These are phyloP conservation scores for Mycena polygramma DNA, from an alignment of 768 basidiomycete species.

Conservation along the genomic window DNA sequence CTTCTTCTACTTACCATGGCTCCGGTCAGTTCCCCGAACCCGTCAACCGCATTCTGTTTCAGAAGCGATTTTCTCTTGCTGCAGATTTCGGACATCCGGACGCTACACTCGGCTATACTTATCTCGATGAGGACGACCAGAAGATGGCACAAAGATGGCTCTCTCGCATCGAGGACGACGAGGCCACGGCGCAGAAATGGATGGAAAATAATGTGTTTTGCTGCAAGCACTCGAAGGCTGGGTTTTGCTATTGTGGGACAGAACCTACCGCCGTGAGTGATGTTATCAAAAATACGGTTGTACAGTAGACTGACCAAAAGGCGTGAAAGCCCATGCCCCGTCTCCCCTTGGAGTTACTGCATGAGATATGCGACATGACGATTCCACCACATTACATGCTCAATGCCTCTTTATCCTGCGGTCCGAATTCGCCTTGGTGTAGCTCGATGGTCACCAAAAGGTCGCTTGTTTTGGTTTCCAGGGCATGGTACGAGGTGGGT, in stretches of 20 bases:
- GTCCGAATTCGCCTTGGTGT: slow-evolving; percentile 3
- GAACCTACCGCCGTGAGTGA: background rate
- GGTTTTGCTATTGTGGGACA: background rate
- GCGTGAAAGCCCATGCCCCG: no score
- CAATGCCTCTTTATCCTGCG: background rate
- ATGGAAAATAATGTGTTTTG: background rate
- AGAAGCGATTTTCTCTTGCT: background rate
- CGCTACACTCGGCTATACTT: no score
- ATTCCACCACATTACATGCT: background rate
- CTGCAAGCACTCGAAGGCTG: background rate
- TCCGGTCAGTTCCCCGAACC: background rate
- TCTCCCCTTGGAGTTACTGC: background rate
- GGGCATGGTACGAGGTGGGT: background rate
- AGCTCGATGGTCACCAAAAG: background rate
- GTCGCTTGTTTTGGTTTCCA: background rate
- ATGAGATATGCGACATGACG: background rate
- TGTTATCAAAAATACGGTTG: no score
- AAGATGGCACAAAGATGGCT: no score
- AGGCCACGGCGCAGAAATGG: background rate
- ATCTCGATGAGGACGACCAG: no score
- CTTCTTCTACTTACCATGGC: no score
- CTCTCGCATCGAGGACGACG: background rate
- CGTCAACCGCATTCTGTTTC: background rate
- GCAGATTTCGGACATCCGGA: background rate
- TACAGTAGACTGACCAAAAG: background rate